Base-by-base conservation (phyloP, 1,139 yeast genomes). In the Debaryomyces sp. region DNA sequence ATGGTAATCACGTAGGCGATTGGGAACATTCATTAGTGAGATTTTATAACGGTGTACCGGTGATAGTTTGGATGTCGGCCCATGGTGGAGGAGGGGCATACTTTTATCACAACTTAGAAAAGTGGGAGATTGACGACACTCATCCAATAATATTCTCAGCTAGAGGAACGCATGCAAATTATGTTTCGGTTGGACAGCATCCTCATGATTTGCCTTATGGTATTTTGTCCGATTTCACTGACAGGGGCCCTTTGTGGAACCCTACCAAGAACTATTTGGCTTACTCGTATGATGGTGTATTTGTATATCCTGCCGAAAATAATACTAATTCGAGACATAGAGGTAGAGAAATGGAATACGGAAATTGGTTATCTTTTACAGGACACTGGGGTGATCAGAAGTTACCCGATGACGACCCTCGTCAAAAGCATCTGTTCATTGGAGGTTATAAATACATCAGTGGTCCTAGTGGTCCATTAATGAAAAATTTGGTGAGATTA, bases 21-120 rank as follows among this genome's bases (percentile, higher is more conserved):
- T 94, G 99, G 99, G 99, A 94, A 60, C 99, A 94, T 65, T 84
- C 96, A 3, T 70, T 94, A 37, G 95, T 91, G 10, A 74, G 99
- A 30, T 94, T 89, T 64, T 80, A 84, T 57, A 79, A 87, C 4
- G 96, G 97, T 0, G 71, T 77, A 52, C 98, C 99, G 0, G 77
- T 85, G n/a, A 80, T 87, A 50, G 84, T 92, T n/a, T 94, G 98
- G 98, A 89, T 94, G 96, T 87, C 96, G 27, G 98, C 98, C 0
- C 99, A 94, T 67, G 96, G 97, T 1, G 97, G 98, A 9, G 99
- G 99, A 4, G 87, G 92, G 21, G 97, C 96, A 0, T 94, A 87
- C 64, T 78, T 78, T 55, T 92, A 84, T 63, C 75, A 80, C 23
- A 87, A 90, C 26, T 70, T 91, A 53, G 97, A 91, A 61, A 88